Base-by-base conservation (phyloP, 2,329 filamentous ascomycete genomes). In the Ceratocystis ficicola region DNA sequence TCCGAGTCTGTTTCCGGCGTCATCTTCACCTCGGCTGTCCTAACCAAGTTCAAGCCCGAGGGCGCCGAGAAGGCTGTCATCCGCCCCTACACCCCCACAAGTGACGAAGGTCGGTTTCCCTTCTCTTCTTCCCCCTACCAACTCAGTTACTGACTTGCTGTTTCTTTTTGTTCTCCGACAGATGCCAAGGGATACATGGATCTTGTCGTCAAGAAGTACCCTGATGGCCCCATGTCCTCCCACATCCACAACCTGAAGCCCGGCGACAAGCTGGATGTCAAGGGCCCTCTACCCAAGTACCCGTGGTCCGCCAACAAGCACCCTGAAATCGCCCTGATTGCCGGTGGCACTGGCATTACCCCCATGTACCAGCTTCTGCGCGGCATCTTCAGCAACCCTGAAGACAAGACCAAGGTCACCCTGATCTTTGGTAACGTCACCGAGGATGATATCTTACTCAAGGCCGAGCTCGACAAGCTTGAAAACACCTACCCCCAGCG, bases 321-420 rank as follows among this genome's bases (percentile, higher is more conserved):
- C 80, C 80, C 89, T 68, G 91, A 97, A 80, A 85, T 95, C 72
- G 87, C 84, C 48, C 81, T 93, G 70, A 83, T 99, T 69, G 90
- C 93, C n/a, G 94, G 94, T 72, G 94, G 94, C 70, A 96, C 94
- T 6, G 94, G 94, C 68, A 95, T 99, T 76, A 94, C 94, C 10
- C 94, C 94, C 71, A 96, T 97, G 93, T 97, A 89, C 82, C 94
- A 99, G 81, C 86, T 99, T 59, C 81, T 85, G 70, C 90, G 90
- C 69, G 83, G 86, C 73, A 96, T 99, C 78, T 95, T 97, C 86
- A 90, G 87, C 77, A 95, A 96, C 83, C 90, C 93, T 68, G 84
- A 89, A 55, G 94, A 99, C 80, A 92, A 94, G 84, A 99, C 94
- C 72, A 95, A 96, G 81, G 91, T 99, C 52, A 97, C 93, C 5